These are phyloP conservation scores for Fusarium xyrophilum DNA, from an alignment of 2,329 filamentous ascomycete species.

Conservation along the genomic window DNA sequence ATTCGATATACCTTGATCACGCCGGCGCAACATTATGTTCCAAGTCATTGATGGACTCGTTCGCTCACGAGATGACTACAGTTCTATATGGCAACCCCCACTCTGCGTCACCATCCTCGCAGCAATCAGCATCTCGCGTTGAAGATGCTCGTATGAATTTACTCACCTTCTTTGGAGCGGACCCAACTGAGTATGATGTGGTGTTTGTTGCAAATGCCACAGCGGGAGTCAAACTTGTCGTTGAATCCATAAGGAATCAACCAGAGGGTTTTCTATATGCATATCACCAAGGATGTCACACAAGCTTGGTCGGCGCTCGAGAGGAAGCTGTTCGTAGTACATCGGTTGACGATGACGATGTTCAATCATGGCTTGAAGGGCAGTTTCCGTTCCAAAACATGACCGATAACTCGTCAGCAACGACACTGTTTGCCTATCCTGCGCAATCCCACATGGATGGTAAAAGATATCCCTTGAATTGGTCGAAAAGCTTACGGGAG, in stretches of 20 bases:
- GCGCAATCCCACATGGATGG: slow-evolving; percentile 96
- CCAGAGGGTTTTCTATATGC: slow-evolving; percentile 79
- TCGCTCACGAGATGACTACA: slow-evolving; percentile 77
- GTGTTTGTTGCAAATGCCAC: slow-evolving; percentile 94
- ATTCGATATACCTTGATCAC: slow-evolving; percentile 86
- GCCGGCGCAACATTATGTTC: slow-evolving; percentile 87
- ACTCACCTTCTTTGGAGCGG: slow-evolving; percentile 79
- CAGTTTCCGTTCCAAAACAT: slow-evolving; percentile 39
- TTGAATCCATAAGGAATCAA: slow-evolving; percentile 74
- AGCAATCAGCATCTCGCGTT: slow-evolving; percentile 74
- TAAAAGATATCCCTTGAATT: slow-evolving; percentile 72
- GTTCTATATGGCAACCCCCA: slow-evolving; percentile 92
- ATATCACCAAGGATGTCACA: slow-evolving; percentile 86
- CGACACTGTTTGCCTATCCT: slow-evolving; percentile 75
- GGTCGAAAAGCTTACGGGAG: slow-evolving; percentile 61
- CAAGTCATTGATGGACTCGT: slow-evolving; percentile 80
- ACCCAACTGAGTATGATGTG: slow-evolving; percentile 82
- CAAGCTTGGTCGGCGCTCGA: slow-evolving; percentile 82
- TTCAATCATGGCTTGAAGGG: slow-evolving; percentile 69
- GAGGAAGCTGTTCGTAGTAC: slow-evolving; percentile 70
- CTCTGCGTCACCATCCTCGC: slow-evolving; percentile 82
- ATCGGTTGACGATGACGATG: slow-evolving; percentile 71
- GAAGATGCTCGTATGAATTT: slow-evolving; percentile 77
- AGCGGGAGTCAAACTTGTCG: slow-evolving; percentile 85
- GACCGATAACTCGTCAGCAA: slow-evolving; percentile 33